phyloP scores from a whole-genome alignment of 2,329 filamentous ascomycete genomes.

The Sclerotiophoma versabilis region DNA sequence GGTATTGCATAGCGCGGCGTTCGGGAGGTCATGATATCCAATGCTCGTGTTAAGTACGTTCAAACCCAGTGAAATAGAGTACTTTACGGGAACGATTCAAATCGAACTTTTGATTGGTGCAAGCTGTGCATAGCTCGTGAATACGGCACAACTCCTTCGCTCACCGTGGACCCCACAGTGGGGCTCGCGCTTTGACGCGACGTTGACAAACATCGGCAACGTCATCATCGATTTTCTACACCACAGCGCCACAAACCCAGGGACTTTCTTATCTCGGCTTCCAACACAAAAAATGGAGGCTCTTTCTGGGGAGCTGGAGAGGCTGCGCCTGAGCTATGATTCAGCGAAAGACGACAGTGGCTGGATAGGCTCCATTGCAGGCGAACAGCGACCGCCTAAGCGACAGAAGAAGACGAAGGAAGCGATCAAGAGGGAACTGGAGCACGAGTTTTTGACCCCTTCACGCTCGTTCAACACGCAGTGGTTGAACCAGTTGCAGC shows the following conservation, averaged over 20 bases:
- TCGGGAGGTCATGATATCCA: not conserved
- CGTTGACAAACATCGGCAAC: conserved; percentile 18
- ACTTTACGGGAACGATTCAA: not conserved
- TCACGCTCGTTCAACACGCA: conserved; percentile 78
- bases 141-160: conserved; percentile 2
- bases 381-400: conserved; percentile 61
- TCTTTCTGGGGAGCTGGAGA: conserved; percentile 59
- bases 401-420: conserved; percentile 62
- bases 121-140: conserved; percentile 1
- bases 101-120: not conserved
- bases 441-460: conserved; percentile 79
- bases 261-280: conserved; percentile 8
- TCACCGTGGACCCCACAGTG: conserved; percentile 9
- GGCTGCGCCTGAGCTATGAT: conserved; percentile 56
- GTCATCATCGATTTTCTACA: conserved; percentile 30
- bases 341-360: conserved; percentile 26
- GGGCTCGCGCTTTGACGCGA: conserved; percentile 17
- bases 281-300: conserved; percentile 38
- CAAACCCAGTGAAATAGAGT: not conserved
- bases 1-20: conserved; percentile 38
- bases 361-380: conserved; percentile 67
- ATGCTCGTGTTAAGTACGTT: not conserved
- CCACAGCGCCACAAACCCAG: conserved; percentile 19
- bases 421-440: conserved; percentile 74
- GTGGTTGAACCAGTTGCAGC: conserved; percentile 90